phyloP scores from a whole-genome alignment of 257 asterid genomes.

The Nicotiana obtusifolia region DNA sequence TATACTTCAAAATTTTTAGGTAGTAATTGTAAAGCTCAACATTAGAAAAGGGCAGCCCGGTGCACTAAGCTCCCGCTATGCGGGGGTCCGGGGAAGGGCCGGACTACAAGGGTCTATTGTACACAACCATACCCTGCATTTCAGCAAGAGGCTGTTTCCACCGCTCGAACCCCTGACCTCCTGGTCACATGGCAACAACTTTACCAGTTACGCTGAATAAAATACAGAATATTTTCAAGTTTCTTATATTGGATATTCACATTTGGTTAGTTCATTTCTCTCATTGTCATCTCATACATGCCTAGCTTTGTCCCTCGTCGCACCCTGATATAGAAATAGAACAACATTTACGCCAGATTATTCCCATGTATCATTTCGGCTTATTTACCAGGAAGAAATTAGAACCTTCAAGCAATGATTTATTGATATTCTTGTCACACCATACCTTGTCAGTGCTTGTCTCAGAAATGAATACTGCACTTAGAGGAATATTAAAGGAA shows the following conservation, averaged over 20 bases:
- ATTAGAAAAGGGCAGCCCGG: neutral
- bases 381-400: neutral
- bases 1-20: neutral
- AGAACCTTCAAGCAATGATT: neutral
- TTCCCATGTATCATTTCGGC: neutral
- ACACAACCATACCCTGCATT: too few species aligned
- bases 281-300: neutral
- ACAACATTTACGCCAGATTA: neutral
- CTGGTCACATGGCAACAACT: too few species aligned
- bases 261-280: neutral
- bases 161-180: too few species aligned
- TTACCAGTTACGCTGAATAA: too few species aligned
- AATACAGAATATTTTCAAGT: neutral
- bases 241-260: neutral
- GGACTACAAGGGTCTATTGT: too few species aligned
- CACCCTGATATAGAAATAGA: neutral
- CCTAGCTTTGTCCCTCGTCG: neutral
- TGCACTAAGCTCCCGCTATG: too few species aligned
- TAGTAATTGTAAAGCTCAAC: neutral
- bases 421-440: neutral
- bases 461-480: slow-evolving; percentile 87
- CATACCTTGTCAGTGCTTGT: slow-evolving; percentile 96
- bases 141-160: too few species aligned
- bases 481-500: slow-evolving; percentile 74
- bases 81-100: too few species aligned